Conservation (phyloP, 345 rosid genomes). For the Hevea brasiliensis region DNA sequence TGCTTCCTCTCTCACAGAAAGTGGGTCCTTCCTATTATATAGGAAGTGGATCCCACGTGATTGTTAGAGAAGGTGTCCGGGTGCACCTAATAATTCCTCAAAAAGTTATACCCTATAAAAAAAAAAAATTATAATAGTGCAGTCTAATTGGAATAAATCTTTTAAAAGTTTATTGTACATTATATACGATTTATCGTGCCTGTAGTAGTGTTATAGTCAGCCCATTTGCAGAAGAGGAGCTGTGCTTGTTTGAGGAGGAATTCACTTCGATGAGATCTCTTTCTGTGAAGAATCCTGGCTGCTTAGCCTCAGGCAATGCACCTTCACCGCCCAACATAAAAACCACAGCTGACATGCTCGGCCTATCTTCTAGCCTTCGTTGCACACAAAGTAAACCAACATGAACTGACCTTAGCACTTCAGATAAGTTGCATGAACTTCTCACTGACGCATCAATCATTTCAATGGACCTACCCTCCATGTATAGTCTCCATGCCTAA, state of each 20-base stretch:
- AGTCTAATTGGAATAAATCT: too few relatives aligned
- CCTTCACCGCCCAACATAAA: conserved; percentile 17
- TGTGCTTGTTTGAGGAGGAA: conserved; percentile 9
- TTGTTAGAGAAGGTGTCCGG: too few relatives aligned
- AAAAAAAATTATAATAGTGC: too few relatives aligned
- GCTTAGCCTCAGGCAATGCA: conserved; percentile 12
- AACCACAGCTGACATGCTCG: conserved; percentile 24
- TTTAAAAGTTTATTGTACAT: too few relatives aligned
- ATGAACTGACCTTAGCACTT: conserved; percentile 10
- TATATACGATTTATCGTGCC: too few relatives aligned
- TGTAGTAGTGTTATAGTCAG: too few relatives aligned
- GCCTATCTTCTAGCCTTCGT: conserved; percentile 19
- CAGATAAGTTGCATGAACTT: background rate
- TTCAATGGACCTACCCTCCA: background rate
- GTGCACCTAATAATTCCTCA: too few relatives aligned
- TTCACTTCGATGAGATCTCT: background rate
- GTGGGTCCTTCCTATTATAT: too few relatives aligned
- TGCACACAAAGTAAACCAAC: conserved; percentile 26
- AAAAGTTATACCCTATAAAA: too few relatives aligned
- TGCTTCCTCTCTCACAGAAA: too few relatives aligned
- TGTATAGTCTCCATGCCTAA: background rate
- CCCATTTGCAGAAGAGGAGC: too few relatives aligned
- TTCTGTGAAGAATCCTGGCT: conserved; percentile 24
- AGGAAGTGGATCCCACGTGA: too few relatives aligned
- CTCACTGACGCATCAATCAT: background rate